Evolutionary conservation across 2,329 filamentous ascomycete genomes (phyloP).

Genomic region (Ramularia collo-cygni): DNA sequence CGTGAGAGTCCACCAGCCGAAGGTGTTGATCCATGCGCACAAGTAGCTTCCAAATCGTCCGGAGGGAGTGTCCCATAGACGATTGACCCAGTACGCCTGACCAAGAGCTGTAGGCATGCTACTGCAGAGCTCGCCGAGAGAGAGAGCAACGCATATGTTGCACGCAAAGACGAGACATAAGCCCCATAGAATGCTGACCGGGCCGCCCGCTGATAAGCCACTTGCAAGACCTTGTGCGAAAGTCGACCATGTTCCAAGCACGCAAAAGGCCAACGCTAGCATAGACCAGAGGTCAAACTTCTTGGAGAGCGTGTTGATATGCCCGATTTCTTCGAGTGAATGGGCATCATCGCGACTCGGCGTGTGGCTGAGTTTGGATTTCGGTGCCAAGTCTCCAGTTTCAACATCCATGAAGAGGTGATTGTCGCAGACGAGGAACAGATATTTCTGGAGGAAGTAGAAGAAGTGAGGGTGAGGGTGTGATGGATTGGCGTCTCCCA

Average conservation of each 20-base stretch:
- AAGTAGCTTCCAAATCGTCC: constrained; percentile 50
- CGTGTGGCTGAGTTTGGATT: constrained; percentile 3
- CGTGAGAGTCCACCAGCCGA: constrained; percentile 53
- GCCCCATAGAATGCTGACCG: constrained; percentile 51
- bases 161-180: constrained; percentile 47
- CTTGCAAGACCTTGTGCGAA: constrained; percentile 48
- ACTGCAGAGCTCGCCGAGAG: constrained; percentile 50
- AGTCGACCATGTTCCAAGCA: constrained; percentile 53
- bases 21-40: constrained; percentile 55
- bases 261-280: constrained; percentile 51
- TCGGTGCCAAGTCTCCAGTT: constrained; percentile 1
- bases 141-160: constrained; percentile 46
- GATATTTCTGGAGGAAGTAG: too few species aligned
- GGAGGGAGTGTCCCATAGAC: constrained; percentile 32
- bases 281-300: constrained; percentile 52
- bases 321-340: constrained; percentile 37
- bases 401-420: constrained; percentile 8
- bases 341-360: constrained; percentile 30
- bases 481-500: too few species aligned
- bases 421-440: too few species aligned
- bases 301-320: constrained; percentile 37
- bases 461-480: too few species aligned
- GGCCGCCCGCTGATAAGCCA: constrained; percentile 49
- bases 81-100: constrained; percentile 52
- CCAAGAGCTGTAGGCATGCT: constrained; percentile 55